phyloP scores from a whole-genome alignment of 192 early-diverging fungal species.

The Dissophora globulifera region DNA sequence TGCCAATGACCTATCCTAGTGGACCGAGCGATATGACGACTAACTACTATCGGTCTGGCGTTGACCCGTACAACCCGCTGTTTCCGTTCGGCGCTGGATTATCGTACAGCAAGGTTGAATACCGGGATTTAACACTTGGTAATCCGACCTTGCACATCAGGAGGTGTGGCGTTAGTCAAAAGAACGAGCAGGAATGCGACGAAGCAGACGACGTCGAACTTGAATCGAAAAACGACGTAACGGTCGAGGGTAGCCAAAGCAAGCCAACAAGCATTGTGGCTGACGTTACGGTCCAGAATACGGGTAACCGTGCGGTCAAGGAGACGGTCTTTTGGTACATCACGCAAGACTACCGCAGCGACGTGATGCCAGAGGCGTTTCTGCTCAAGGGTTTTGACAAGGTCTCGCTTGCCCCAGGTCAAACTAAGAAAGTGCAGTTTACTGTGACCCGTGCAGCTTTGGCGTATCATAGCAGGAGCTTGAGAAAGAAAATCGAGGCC shows the following conservation, averaged over 20 bases:
- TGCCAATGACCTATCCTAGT: constrained; percentile 69
- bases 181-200: background rate
- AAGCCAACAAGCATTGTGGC: constrained; percentile 49
- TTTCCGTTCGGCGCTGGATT: constrained; percentile 68
- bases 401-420: constrained; percentile 51
- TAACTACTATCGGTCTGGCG: constrained; percentile 47
- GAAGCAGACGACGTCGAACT: background rate
- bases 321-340: constrained; percentile 69
- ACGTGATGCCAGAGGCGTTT: constrained; percentile 63
- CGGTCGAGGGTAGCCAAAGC: too few species aligned
- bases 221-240: too few species aligned
- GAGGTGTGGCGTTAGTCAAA: constrained; percentile 1
- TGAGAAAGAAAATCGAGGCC: constrained; percentile 23
- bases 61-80: constrained; percentile 59
- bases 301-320: constrained; percentile 56
- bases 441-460: constrained; percentile 49
- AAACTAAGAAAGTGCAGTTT: constrained; percentile 56
- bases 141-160: constrained; percentile 8
- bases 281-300: constrained; percentile 56
- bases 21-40: constrained; percentile 54
- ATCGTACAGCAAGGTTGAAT: constrained; percentile 61
- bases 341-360: constrained; percentile 60
- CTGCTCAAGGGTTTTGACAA: constrained; percentile 66
- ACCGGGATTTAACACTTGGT: constrained; percentile 53
- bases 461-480: constrained; percentile 24